phyloP scores from a whole-genome alignment of 2,329 filamentous ascomycete genomes.

The Lachnellula arida region DNA sequence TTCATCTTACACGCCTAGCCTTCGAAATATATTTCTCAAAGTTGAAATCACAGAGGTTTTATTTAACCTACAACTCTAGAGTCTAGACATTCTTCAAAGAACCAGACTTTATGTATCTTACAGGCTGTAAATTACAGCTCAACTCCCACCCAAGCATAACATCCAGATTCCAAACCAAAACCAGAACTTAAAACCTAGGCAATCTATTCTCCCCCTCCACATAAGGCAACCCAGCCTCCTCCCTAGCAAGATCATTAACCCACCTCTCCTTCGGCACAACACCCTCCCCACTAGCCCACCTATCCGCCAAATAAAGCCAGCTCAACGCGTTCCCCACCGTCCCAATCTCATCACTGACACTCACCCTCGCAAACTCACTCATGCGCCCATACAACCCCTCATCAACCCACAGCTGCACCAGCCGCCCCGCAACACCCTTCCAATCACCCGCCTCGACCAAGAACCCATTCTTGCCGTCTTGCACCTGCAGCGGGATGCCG shows the following conservation, averaged over 20 bases:
- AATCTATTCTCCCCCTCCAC: conserved; percentile 6
- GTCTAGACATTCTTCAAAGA: too few relatives aligned
- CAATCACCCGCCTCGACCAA: conserved; percentile 68
- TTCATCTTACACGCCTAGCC: too few relatives aligned
- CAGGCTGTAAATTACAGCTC: too few relatives aligned
- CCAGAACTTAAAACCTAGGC: not conserved
- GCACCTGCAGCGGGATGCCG: conserved; percentile 76
- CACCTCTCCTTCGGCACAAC: conserved; percentile 45
- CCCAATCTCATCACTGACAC: conserved; percentile 76
- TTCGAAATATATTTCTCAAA: too few relatives aligned
- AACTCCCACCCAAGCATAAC: too few relatives aligned
- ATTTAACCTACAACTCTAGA: too few relatives aligned
- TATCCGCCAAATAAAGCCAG: conserved; percentile 74
- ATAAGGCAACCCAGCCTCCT: conserved; percentile 1
- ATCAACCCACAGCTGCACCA: conserved; percentile 63
- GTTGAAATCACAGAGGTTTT: too few relatives aligned
- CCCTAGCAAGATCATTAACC: conserved; percentile 9
- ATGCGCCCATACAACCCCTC: conserved; percentile 60
- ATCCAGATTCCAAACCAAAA: too few relatives aligned
- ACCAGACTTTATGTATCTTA: too few relatives aligned
- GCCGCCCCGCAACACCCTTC: conserved; percentile 61
- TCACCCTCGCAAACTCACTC: conserved; percentile 56
- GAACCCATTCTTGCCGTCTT: conserved; percentile 67
- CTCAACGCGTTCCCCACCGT: conserved; percentile 73
- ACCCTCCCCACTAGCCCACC: conserved; percentile 51